Evolutionary conservation across 1,284 basidiomycete genomes (phyloP).

Genomic region (Psilocybe mexicana): DNA sequence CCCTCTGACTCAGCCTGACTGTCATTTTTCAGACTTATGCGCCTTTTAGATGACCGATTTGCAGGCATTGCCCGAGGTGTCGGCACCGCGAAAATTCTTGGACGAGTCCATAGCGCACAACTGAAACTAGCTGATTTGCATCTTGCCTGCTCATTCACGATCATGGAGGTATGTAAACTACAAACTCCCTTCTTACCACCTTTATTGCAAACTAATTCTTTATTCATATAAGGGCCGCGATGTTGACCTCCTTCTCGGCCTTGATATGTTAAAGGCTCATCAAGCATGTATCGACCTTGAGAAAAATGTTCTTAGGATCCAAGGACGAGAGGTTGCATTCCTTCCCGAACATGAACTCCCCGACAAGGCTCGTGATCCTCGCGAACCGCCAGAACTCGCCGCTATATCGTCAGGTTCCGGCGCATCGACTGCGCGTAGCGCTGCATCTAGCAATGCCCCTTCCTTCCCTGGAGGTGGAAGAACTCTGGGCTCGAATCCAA

Average conservation of each 20-base stretch:
- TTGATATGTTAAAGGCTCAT: conserved; percentile 98
- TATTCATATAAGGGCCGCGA: conserved; percentile 64
- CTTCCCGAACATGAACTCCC: conserved; percentile 94
- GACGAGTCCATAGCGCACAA: conserved; percentile 92
- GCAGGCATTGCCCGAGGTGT: conserved; percentile 93
- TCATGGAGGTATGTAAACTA: conserved; percentile 76
- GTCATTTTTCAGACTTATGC: conserved; percentile 71
- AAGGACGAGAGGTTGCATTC: conserved; percentile 85
- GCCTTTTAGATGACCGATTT: conserved; percentile 87
- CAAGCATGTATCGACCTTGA: conserved; percentile 94
- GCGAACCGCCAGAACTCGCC: conserved; percentile 19
- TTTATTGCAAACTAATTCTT: neutral
- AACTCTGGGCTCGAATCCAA: conserved; percentile 21
- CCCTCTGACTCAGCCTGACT: conserved; percentile 1
- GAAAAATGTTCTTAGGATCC: conserved; percentile 86
- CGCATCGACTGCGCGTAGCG: conserved; percentile 17
- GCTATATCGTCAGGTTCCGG: conserved; percentile 19
- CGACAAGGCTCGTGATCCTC: conserved; percentile 59
- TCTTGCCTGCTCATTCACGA: conserved; percentile 91
- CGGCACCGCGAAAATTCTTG: conserved; percentile 93
- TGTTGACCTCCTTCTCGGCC: conserved; percentile 92
- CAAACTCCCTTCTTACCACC: neutral
- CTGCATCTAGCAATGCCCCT: neutral
- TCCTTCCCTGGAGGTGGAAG: conserved; percentile 65
- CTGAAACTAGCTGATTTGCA: conserved; percentile 84